Evolutionary conservation across 768 basidiomycete genomes (phyloP).

Genomic region (Agrocybe praecox): DNA sequence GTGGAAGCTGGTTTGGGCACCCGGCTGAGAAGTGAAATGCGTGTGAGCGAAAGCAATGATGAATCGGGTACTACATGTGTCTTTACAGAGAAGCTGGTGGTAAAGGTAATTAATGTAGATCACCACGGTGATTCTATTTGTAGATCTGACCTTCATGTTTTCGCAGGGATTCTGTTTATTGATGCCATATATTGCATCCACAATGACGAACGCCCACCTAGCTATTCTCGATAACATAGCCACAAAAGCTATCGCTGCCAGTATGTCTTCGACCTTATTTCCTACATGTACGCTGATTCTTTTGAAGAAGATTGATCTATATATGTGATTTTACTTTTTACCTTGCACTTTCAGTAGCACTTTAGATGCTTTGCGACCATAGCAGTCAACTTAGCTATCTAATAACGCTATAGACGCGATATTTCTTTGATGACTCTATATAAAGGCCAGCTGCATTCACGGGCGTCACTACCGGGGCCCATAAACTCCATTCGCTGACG

Average conservation of each 20-base stretch:
- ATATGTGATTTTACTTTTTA: no score
- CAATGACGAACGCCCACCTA: constrained; percentile 30
- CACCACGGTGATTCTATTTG: background rate
- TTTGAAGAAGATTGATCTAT: background rate
- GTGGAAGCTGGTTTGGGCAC: constrained; percentile 19
- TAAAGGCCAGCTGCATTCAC: no score
- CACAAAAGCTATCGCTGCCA: constrained; percentile 5
- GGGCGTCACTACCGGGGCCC: no score
- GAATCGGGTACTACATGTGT: constrained; percentile 19
- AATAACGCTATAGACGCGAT: no score
- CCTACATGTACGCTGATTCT: background rate
- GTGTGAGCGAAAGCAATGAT: constrained; percentile 14
- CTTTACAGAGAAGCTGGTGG: constrained; percentile 25
- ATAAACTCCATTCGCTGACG: no score
- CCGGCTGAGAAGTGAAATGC: constrained; percentile 14
- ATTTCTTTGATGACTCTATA: no score
- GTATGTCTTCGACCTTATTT: background rate
- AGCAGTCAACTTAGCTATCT: no score
- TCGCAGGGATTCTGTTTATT: constrained; percentile 33
- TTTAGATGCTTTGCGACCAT: no score
- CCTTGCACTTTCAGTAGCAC: no score
- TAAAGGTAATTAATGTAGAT: constrained; percentile 12
- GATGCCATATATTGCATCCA: constrained; percentile 33
- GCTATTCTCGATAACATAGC: constrained; percentile 27
- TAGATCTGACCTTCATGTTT: background rate